These are phyloP conservation scores for Hypoxylon crocopeplum DNA, from an alignment of 495 filamentous ascomycete genomes.

Conservation along the genomic window DNA sequence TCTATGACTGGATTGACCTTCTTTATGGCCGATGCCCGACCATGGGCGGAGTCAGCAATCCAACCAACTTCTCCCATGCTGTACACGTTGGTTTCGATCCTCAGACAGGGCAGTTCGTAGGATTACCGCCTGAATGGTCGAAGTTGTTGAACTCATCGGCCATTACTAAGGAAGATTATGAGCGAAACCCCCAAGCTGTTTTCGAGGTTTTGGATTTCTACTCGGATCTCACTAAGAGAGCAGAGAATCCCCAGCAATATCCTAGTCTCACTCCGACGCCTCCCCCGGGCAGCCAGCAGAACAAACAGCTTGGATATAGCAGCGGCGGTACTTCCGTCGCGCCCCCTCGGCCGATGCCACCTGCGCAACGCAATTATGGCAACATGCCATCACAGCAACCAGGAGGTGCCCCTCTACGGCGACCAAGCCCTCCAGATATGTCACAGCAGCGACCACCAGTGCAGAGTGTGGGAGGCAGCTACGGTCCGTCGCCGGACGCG, in stretches of 20 bases:
- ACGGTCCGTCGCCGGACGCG: conserved; percentile 63
- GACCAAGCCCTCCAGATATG: conserved; percentile 50
- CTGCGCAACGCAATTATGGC: conserved; percentile 58
- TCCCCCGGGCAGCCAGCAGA: conserved; percentile 59
- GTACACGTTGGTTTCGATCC: conserved; percentile 98
- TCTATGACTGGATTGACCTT: conserved; percentile 98
- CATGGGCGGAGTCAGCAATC: conserved; percentile 97
- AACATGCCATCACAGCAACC: conserved; percentile 38
- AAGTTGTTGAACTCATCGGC: conserved; percentile 92
- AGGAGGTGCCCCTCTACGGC: conserved; percentile 42
- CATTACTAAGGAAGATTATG: conserved; percentile 96
- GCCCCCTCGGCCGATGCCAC: conserved; percentile 77
- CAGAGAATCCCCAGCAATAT: conserved; percentile 80
- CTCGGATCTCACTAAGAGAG: conserved; percentile 88
- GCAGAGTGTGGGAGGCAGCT: conserved; percentile 54
- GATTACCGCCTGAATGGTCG: conserved; percentile 94
- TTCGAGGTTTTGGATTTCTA: conserved; percentile 98
- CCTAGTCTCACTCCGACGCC: conserved; percentile 74
- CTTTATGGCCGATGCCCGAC: conserved; percentile 95
- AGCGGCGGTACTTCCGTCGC: conserved; percentile 70
- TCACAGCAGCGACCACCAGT: conserved; percentile 53
- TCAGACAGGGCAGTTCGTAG: conserved; percentile 88
- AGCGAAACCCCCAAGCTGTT: conserved; percentile 97
- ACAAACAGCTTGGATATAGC: conserved; percentile 72
- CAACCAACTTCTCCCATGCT: conserved; percentile 94